Evolutionary conservation across 2,329 filamentous ascomycete genomes (phyloP).

Genomic region (Nemania sp.): DNA sequence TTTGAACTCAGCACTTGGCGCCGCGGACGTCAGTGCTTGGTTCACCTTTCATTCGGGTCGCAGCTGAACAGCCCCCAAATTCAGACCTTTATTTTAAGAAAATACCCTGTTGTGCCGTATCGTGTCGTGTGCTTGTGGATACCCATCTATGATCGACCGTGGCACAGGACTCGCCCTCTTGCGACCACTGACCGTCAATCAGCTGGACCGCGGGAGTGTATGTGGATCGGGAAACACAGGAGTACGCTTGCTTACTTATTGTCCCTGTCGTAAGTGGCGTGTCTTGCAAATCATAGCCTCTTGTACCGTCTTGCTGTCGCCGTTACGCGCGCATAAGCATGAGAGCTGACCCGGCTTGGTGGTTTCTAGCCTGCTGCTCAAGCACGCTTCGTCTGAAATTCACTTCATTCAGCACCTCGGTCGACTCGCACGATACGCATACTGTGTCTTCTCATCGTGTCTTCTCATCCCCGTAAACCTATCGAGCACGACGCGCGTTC

Average conservation of each 20-base stretch:
- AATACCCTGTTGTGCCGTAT: background rate
- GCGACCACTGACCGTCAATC: background rate
- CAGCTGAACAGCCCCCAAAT: background rate
- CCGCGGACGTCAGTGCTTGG: slow-evolving; percentile 3
- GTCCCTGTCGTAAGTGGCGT: slow-evolving; percentile 20
- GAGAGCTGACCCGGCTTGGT: slow-evolving; percentile 26
- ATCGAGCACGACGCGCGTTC: slow-evolving; percentile 3
- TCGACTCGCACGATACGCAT: slow-evolving; percentile 21
- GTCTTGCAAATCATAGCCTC: background rate
- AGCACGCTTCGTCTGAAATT: slow-evolving; percentile 25
- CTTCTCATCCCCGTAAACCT: background rate
- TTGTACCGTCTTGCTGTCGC: slow-evolving; percentile 3
- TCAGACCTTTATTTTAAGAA: slow-evolving; percentile 8
- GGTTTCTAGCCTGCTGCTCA: slow-evolving; percentile 24
- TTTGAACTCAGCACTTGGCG: slow-evolving; percentile 10
- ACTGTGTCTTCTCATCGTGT: too few relatives aligned
- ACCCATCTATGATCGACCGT: background rate
- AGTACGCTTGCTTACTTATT: background rate
- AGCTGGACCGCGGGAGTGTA: background rate
- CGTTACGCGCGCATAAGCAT: slow-evolving; percentile 16
- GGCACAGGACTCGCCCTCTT: background rate
- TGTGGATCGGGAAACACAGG: background rate
- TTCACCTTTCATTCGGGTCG: slow-evolving; percentile 1
- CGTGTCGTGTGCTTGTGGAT: slow-evolving; percentile 13
- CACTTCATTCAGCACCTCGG: slow-evolving; percentile 21